phyloP scores from a whole-genome alignment of 2,329 filamentous ascomycete genomes.

The Fusarium decemcellulare region DNA sequence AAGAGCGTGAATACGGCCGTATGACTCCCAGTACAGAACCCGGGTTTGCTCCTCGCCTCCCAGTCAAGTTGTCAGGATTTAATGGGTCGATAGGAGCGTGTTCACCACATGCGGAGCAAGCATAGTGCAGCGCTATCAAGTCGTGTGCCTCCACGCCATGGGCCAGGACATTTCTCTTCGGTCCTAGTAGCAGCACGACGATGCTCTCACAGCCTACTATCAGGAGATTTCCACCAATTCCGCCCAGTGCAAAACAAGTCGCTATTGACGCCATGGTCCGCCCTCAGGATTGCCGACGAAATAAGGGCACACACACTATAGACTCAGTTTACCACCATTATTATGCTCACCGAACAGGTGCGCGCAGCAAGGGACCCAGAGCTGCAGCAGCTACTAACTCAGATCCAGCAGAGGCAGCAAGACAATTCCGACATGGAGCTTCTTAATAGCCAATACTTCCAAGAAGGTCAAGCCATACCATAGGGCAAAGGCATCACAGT shows the following conservation, averaged over 20 bases:
- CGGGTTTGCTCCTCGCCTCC: no score
- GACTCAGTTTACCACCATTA: neutral
- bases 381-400: constrained; percentile 1
- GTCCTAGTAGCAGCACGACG: no score
- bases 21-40: no score
- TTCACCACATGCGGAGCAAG: no score
- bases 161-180: no score
- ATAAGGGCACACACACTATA: neutral
- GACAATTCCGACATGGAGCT: neutral
- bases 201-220: no score
- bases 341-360: constrained; percentile 9
- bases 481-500: neutral
- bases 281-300: neutral
- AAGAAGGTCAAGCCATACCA: neutral
- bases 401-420: neutral
- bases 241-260: neutral
- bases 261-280: neutral
- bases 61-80: no score
- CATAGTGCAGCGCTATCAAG: no score
- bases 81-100: no score
- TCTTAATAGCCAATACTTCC: neutral
- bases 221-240: neutral
- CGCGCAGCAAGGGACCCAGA: constrained; percentile 1
- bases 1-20: no score
- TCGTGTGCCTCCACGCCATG: no score